A percentile compares a stretch with the other conserved stretches of the same genome.
These are phyloP conservation scores for Neolentinus lepideus DNA, from an alignment of 1,284 basidiomycete genomes.

Conservation along the genomic window DNA sequence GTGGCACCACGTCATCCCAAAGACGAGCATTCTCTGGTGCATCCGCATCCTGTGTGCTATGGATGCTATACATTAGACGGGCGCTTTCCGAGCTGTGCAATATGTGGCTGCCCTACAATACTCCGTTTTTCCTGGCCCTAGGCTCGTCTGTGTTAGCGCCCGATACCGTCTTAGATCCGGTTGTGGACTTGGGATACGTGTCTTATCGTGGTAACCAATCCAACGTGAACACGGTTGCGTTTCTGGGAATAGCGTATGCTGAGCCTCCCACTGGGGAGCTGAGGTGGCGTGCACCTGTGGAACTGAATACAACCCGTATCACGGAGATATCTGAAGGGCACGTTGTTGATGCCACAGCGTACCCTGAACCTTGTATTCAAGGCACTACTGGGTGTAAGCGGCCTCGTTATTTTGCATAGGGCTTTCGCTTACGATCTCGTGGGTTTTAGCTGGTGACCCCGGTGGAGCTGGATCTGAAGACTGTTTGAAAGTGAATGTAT, in stretches of 20 bases:
- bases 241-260: conserved; percentile 39
- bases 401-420: too few relatives aligned
- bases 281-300: conserved; percentile 30
- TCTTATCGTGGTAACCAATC: conserved; percentile 42
- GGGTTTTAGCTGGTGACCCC: conserved; percentile 32
- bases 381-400: conserved; percentile 41
- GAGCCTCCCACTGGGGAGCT: conserved; percentile 30
- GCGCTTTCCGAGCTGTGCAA: too few relatives aligned
- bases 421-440: neutral
- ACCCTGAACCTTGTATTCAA: conserved; percentile 53
- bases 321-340: conserved; percentile 23
- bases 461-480: conserved; percentile 57
- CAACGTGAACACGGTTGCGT: conserved; percentile 47
- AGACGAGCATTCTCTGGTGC: too few relatives aligned
- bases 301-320: conserved; percentile 27
- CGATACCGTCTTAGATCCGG: too few relatives aligned
- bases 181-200: conserved; percentile 23
- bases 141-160: too few relatives aligned
- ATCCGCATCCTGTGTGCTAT: too few relatives aligned
- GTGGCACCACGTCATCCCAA: too few relatives aligned
- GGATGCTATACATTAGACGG: too few relatives aligned
- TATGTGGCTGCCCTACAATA: too few relatives aligned
- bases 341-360: conserved; percentile 38
- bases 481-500: conserved; percentile 37
- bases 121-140: too few relatives aligned